Evolutionary conservation across 352 stramenopile species (phyloP), one percentile per base, ranked within the genome.

Genomic region (Phytophthora multivora): DNA sequence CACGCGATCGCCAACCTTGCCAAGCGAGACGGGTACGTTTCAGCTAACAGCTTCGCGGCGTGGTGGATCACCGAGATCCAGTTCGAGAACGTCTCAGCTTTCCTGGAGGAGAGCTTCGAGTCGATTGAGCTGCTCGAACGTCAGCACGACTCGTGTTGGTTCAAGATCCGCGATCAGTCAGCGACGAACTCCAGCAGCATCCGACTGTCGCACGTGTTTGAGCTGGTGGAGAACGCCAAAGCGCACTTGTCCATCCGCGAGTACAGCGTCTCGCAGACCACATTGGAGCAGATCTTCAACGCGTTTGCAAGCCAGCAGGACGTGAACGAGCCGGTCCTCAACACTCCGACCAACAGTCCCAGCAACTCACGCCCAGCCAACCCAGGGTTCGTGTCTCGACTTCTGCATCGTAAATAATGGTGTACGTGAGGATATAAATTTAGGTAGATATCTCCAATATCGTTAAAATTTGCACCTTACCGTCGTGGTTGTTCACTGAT

Each of bases 251-350:
- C 73, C 35, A 90, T 97, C 21, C 67, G 79, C 40, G 86, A 97
- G 47, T 98, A 97, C 71, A 83, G 79, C 19, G 80, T 97, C 9
- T 93, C 73, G 9, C 86, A 97, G 73, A 97, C 90, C 33, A 92
- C 88, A 10, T 62, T 98, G 18, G 89, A 98, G 79, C 90, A 97
- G 45, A 51, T 51, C 26, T 28, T 51, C 9, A 51, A 51, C 16
- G 64, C 65, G 13, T 97, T 97, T 57, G 89, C 91, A 13, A 79
- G 73, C 15, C 69, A 96, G 62, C 89, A 97, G 66, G 68, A 70
- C 43, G 64, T 77, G 30, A 59, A 80, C 47, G 67, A 81, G 35
- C 52, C 54, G 10, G 47, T 56, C 2, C 21, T 53, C 6, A 31
- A 28, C 25, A 60, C 54, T 9, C 61, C 54, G 3, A 60, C 54